Conservation (phyloP, 176 grass and related monocot species). For the Eleusine coracana region DNA sequence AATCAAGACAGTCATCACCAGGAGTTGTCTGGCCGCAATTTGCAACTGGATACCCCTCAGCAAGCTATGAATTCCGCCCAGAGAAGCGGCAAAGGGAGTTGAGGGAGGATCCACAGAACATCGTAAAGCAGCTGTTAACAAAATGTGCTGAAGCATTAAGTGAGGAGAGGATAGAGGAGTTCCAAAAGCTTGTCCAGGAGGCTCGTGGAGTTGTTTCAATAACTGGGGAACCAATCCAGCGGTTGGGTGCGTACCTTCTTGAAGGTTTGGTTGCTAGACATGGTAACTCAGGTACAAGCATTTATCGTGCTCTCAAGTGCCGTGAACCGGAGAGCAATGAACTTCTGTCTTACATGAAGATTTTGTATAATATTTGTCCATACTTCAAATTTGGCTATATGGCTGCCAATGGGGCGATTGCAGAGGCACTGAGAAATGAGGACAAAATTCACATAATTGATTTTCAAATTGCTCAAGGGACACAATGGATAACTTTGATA, state of each 20-base stretch:
- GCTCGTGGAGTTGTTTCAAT: constrained; percentile 68
- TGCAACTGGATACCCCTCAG: constrained; percentile 41
- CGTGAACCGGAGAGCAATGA: constrained; percentile 76
- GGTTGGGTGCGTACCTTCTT: constrained; percentile 82
- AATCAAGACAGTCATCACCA: constrained; percentile 48
- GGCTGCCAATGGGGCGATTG: constrained; percentile 97
- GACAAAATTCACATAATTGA: constrained; percentile 96
- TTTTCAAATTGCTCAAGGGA: constrained; percentile 99
- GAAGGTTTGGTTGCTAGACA: constrained; percentile 91
- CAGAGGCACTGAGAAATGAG: constrained; percentile 81
- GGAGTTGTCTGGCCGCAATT: constrained; percentile 35
- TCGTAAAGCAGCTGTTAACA: constrained; percentile 72
- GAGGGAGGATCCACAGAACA: constrained; percentile 53
- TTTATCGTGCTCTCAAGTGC: constrained; percentile 74
- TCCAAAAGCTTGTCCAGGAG: constrained; percentile 69
- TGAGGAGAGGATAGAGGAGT: constrained; percentile 68
- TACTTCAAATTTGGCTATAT: constrained; percentile 99
- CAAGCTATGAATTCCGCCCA: constrained; percentile 62
- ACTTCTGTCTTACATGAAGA: constrained; percentile 89
- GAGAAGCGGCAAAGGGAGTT: constrained; percentile 68
- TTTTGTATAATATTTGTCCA: constrained; percentile 85
- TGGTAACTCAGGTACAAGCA: constrained; percentile 77
- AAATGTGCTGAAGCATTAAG: constrained; percentile 75
- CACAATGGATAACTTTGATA: constrained; percentile 97
- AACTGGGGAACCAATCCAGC: constrained; percentile 77